Percentiles rank a stretch among this genome's conserved stretches.
phyloP scores from a whole-genome alignment of 495 filamentous ascomycete species.

The Penicillium egyptiacum region DNA sequence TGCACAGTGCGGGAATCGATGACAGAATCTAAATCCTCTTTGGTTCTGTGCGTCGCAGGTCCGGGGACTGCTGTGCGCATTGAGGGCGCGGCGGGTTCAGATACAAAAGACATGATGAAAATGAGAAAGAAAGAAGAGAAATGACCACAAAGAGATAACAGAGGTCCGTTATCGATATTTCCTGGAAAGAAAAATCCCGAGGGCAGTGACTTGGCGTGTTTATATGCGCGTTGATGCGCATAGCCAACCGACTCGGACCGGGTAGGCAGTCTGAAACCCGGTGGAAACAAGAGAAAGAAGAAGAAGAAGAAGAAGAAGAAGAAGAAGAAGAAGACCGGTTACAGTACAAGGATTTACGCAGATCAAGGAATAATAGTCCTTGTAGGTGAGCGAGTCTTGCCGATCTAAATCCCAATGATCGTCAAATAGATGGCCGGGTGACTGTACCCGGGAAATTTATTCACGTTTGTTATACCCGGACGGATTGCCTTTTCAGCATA shows the following conservation, averaged over 20 bases:
- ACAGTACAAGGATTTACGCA: background rate
- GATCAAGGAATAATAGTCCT: background rate
- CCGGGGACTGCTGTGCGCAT: background rate
- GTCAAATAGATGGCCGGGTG: background rate
- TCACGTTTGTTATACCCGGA: background rate
- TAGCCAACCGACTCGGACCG: background rate
- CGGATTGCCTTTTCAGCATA: background rate
- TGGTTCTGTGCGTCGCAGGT: background rate
- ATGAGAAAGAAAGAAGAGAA: background rate
- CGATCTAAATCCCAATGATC: background rate
- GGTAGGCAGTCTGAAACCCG: background rate
- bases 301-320: too few relatives aligned
- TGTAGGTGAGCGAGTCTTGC: background rate
- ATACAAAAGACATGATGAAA: background rate
- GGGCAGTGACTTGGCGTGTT: background rate
- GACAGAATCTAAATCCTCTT: background rate
- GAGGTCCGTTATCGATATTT: background rate
- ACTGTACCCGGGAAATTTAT: background rate
- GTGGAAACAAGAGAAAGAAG: background rate
- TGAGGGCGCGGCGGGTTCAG: background rate
- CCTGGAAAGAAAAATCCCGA: background rate
- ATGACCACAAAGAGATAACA: background rate
- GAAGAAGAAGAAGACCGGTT: background rate
- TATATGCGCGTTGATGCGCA: background rate
- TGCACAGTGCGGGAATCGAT: constrained; percentile 77